Evolutionary conservation across 1,284 basidiomycete genomes (phyloP).

Genomic region (Puccinia brachypodii): DNA sequence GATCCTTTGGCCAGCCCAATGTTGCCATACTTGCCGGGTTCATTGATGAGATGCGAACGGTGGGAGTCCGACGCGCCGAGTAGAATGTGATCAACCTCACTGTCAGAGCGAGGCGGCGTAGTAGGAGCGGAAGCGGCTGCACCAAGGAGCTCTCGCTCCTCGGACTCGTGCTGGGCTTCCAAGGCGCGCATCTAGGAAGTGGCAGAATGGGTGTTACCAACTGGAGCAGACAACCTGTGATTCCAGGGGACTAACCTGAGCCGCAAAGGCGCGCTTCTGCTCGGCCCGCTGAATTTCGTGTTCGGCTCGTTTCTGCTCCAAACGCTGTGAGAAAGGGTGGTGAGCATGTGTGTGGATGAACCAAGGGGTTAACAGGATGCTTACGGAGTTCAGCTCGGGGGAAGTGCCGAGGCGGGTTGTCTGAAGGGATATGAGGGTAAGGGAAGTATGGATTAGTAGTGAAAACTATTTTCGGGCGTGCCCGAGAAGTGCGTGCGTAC

Average conservation of each 20-base stretch:
- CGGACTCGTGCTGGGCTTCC: conserved; percentile 50
- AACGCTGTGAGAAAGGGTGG: conserved; percentile 63
- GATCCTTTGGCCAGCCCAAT: conserved; percentile 24
- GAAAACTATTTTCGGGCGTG: neutral
- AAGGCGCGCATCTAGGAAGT: conserved; percentile 48
- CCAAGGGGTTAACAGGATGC: neutral
- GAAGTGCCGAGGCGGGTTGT: conserved; percentile 42
- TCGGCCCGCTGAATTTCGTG: conserved; percentile 79
- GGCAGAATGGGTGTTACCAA: conserved; percentile 23
- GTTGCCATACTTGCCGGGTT: conserved; percentile 28
- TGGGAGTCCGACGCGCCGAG: neutral
- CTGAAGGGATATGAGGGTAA: neutral
- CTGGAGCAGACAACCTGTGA: conserved; percentile 61
- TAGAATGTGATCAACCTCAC: conserved; percentile 31
- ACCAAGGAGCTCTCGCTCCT: conserved; percentile 49
- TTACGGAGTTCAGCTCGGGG: conserved; percentile 44
- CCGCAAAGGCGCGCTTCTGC: conserved; percentile 85
- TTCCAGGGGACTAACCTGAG: conserved; percentile 84
- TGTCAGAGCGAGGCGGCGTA: conserved; percentile 46
- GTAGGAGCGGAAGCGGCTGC: conserved; percentile 44
- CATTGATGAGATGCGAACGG: neutral
- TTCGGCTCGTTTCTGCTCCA: conserved; percentile 83
- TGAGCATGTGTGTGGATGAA: neutral
- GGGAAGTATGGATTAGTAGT: neutral
- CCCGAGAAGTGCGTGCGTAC: conserved; percentile 61